Conservation (phyloP, 2,329 filamentous ascomycete genomes). For the Aspergillus flavus region DNA sequence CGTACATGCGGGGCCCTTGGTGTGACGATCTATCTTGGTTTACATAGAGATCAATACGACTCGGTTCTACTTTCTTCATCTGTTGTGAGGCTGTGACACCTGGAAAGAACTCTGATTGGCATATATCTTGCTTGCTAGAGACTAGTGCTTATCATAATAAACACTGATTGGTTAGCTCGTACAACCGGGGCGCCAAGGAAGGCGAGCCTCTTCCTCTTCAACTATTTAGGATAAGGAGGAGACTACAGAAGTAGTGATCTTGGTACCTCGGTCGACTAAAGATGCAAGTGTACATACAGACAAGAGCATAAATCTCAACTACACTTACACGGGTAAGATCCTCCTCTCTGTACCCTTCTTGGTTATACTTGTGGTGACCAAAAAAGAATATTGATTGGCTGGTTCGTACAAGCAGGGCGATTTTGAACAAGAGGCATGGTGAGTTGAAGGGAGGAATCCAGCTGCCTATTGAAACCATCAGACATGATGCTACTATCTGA, state of each 20-base stretch:
- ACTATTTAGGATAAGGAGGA: no score
- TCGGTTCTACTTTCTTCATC: no score
- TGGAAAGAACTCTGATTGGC: not conserved
- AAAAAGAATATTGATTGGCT: not conserved
- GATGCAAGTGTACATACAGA: not conserved
- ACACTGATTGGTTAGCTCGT: constrained; percentile 11
- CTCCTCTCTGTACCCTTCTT: not conserved
- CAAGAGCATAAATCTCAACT: not conserved
- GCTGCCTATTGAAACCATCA: not conserved
- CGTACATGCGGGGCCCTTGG: constrained; percentile 8
- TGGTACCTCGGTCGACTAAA: not conserved
- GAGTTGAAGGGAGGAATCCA: constrained; percentile 3
- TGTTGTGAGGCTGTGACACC: no score
- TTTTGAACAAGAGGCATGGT: not conserved
- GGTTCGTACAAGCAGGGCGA: not conserved
- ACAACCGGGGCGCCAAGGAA: constrained; percentile 8
- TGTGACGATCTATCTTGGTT: no score
- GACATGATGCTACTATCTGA: not conserved
- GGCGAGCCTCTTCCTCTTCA: not conserved
- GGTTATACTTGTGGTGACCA: not conserved
- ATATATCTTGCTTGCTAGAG: not conserved
- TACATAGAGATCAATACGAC: no score
- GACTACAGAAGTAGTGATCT: not conserved
- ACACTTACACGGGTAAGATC: not conserved
- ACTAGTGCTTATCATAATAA: not conserved